These are phyloP conservation scores for Striga asiatica DNA, from an alignment of 257 asterid species.

Conservation along the genomic window DNA sequence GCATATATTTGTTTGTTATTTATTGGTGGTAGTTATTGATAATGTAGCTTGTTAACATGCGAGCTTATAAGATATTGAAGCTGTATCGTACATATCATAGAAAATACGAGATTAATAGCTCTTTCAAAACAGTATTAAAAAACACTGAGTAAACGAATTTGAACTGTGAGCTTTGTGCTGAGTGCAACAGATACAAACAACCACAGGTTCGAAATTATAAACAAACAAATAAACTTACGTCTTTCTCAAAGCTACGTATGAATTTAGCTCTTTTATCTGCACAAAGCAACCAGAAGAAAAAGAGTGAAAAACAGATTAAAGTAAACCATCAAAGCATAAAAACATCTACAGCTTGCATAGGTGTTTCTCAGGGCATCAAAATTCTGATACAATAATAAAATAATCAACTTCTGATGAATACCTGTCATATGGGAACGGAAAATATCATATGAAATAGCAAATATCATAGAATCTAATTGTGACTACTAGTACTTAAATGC, in stretches of 20 bases:
- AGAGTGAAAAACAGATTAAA: not conserved
- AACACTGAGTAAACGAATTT: not conserved
- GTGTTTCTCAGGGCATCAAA: not conserved
- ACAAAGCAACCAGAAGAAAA: slow-evolving; percentile 14
- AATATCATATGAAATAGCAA: not conserved
- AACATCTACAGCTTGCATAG: not conserved
- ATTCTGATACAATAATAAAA: not conserved
- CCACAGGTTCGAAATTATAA: not conserved
- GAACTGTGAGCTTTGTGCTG: not conserved
- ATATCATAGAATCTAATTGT: not conserved
- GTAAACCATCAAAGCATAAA: not conserved
- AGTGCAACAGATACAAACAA: not conserved
- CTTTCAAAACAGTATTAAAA: not conserved
- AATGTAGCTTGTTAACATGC: too few relatives aligned
- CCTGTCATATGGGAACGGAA: slow-evolving; percentile 1
- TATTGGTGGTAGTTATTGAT: not conserved
- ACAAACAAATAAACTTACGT: slow-evolving; percentile 50
- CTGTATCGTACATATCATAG: not conserved
- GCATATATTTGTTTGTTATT: not conserved
- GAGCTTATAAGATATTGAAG: not conserved
- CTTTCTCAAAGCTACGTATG: slow-evolving; percentile 89
- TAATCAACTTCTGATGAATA: not conserved
- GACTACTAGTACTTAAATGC: not conserved
- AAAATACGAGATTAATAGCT: not conserved
- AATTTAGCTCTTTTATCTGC: slow-evolving; percentile 95